These are phyloP conservation scores for Paraphoma chrysanthemicola DNA, from an alignment of 2,329 filamentous ascomycete species.

Conservation along the genomic window DNA sequence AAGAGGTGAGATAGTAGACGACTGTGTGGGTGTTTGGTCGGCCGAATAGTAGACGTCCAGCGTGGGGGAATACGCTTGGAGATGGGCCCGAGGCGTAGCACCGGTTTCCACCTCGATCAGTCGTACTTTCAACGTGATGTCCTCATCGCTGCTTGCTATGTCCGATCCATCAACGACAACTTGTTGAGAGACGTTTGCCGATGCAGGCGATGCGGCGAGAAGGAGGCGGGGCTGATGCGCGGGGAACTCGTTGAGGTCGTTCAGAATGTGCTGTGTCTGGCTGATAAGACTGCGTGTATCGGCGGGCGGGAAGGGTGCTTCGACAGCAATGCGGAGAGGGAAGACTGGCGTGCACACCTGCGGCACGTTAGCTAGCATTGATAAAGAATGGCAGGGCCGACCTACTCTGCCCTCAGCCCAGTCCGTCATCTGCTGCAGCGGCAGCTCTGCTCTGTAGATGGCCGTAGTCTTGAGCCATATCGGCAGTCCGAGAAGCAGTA, in stretches of 20 bases:
- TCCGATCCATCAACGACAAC: conserved; percentile 36
- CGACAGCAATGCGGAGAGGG: conserved; percentile 80
- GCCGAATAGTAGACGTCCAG: conserved; percentile 80
- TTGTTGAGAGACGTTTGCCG: conserved; percentile 42
- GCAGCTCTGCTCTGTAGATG: conserved; percentile 85
- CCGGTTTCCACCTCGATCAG: conserved; percentile 68
- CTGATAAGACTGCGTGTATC: conserved; percentile 78
- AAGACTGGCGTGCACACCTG: conserved; percentile 89
- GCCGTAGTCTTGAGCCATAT: conserved; percentile 97
- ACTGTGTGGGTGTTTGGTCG: conserved; percentile 70
- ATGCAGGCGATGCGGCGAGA: conserved; percentile 52
- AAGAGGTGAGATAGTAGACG: conserved; percentile 73
- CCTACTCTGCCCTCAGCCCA: conserved; percentile 89
- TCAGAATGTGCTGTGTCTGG: conserved; percentile 83
- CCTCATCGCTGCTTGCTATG: conserved; percentile 47
- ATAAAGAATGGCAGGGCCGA: background rate
- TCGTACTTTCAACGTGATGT: conserved; percentile 72
- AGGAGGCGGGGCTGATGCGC: conserved; percentile 81
- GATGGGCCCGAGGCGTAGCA: conserved; percentile 61
- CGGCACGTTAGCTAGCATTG: conserved; percentile 9
- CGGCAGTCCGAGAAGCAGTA: conserved; percentile 82
- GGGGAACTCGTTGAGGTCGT: conserved; percentile 85
- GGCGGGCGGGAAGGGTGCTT: conserved; percentile 70
- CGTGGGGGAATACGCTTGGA: conserved; percentile 73
- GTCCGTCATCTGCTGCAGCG: conserved; percentile 82